phyloP scores from a whole-genome alignment of 2,329 filamentous ascomycete species.

The Penicillium sp. region DNA sequence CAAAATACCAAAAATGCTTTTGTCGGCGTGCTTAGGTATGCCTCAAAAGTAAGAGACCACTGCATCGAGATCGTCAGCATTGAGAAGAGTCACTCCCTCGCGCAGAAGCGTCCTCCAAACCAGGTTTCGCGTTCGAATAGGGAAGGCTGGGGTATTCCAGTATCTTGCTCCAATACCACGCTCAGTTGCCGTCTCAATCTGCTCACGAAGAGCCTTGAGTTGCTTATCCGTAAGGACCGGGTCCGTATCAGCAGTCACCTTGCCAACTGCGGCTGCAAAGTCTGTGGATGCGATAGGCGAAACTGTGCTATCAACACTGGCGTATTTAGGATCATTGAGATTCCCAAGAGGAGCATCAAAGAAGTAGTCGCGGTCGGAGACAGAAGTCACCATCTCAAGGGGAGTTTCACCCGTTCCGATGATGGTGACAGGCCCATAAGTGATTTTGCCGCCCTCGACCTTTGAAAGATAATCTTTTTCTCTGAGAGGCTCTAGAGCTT shows the following conservation, averaged over 20 bases:
- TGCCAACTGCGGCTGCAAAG: constrained; percentile 47
- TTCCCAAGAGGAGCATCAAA: constrained; percentile 57
- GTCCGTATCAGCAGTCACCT: constrained; percentile 38
- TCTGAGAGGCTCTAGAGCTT: constrained; percentile 59
- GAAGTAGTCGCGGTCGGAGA: constrained; percentile 56
- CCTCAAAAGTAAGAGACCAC: constrained; percentile 41
- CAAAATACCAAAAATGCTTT: neutral
- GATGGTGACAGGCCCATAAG: constrained; percentile 56
- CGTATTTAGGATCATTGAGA: constrained; percentile 41
- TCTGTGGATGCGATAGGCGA: constrained; percentile 56
- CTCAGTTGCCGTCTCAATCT: constrained; percentile 54
- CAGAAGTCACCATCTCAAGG: constrained; percentile 47
- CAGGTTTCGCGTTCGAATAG: constrained; percentile 57
- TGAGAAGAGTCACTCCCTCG: constrained; percentile 61
- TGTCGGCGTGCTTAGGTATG: neutral
- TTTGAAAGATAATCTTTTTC: constrained; percentile 54
- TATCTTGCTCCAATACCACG: constrained; percentile 62
- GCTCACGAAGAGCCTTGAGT: constrained; percentile 50
- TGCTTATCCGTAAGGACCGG: constrained; percentile 40
- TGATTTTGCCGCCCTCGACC: constrained; percentile 49
- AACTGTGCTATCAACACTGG: constrained; percentile 49
- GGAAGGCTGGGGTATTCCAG: constrained; percentile 63
- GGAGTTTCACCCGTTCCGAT: constrained; percentile 62
- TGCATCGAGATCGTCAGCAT: constrained; percentile 62
- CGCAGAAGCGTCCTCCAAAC: constrained; percentile 59